Evolutionary conservation across 768 basidiomycete genomes (phyloP).

Genomic region (Serendipita indica): DNA sequence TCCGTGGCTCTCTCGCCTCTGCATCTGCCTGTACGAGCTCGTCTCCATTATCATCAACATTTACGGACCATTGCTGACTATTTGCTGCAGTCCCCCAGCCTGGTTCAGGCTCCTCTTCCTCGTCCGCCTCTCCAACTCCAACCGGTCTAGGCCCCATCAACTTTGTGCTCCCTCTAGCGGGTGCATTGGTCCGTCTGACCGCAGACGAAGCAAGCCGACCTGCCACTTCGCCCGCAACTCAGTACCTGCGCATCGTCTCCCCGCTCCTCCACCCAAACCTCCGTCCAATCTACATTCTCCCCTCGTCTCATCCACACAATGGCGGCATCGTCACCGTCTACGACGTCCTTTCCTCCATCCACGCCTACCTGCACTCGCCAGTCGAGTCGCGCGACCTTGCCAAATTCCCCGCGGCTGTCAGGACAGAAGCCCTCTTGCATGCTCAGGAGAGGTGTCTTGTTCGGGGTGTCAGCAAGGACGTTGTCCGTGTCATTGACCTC

Average conservation of each 20-base stretch:
- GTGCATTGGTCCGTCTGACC: neutral
- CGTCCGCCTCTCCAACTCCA: too few relatives aligned
- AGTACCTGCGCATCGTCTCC: neutral
- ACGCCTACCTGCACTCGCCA: neutral
- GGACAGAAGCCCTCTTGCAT: neutral
- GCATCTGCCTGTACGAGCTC: neutral
- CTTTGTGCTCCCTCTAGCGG: constrained; percentile 2
- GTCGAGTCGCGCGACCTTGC: neutral
- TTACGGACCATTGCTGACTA: too few relatives aligned
- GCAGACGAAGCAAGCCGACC: neutral
- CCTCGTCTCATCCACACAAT: neutral
- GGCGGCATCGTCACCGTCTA: neutral
- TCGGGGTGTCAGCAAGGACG: neutral
- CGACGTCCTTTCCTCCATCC: neutral
- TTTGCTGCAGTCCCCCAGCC: too few relatives aligned
- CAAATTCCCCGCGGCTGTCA: neutral
- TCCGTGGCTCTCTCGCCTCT: neutral
- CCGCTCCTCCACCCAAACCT: neutral
- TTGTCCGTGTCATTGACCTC: neutral
- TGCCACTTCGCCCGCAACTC: neutral
- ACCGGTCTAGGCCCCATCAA: neutral
- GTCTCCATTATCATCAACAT: neutral
- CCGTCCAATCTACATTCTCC: neutral
- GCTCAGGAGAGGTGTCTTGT: neutral
- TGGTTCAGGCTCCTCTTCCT: too few relatives aligned